Conservation (phyloP, 306 rosid species). For the Sphenostylis stenocarpa region DNA sequence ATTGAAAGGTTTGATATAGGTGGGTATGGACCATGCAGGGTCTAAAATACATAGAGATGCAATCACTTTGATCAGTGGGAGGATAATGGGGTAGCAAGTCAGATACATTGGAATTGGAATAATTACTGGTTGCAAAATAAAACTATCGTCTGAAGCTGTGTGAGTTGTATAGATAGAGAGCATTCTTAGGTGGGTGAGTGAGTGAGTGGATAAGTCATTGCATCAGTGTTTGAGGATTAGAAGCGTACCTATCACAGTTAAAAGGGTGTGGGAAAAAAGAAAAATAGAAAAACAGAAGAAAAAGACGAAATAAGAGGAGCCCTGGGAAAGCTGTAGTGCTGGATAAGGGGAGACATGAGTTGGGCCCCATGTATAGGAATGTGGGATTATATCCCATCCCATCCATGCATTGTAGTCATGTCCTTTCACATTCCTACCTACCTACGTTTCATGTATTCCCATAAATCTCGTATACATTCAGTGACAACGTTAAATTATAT, state of each 20-base stretch:
- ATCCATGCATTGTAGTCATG: slow-evolving; percentile 46
- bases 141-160: neutral
- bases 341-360: slow-evolving; percentile 63
- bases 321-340: slow-evolving; percentile 57
- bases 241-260: slow-evolving; percentile 25
- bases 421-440: slow-evolving; percentile 30
- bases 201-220: slow-evolving; percentile 25
- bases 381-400: slow-evolving; percentile 46
- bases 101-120: neutral
- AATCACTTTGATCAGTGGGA: slow-evolving; percentile 9
- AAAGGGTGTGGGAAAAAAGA: neutral
- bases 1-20: neutral
- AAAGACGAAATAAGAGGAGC: slow-evolving; percentile 31
- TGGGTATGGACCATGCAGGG: slow-evolving; percentile 8
- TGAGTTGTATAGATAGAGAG: neutral
- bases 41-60: neutral
- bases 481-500: no score
- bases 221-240: slow-evolving; percentile 28
- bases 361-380: slow-evolving; percentile 59
- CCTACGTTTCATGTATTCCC: slow-evolving; percentile 19
- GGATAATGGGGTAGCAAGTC: neutral
- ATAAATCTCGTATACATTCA: neutral
- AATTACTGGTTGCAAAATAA: neutral
- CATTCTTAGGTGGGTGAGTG: neutral
- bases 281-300: slow-evolving; percentile 7